Evolutionary conservation across 352 stramenopile species (phyloP).

Genomic region (Pythium phragmiticola): DNA sequence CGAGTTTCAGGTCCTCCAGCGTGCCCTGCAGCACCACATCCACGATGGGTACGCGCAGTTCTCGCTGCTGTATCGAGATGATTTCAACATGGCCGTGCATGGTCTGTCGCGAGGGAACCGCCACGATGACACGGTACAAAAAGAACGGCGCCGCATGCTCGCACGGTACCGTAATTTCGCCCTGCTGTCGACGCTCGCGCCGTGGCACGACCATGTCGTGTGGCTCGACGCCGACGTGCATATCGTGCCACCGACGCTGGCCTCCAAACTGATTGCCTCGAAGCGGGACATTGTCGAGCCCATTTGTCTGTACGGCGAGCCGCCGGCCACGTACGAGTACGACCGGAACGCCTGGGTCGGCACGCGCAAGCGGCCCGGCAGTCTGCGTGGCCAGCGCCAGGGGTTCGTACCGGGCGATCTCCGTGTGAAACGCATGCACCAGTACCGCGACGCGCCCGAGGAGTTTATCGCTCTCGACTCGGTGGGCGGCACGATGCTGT

Average conservation of each 20-base stretch:
- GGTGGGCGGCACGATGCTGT: slow-evolving; percentile 52
- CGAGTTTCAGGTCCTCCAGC: slow-evolving; percentile 32
- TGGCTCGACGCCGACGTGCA: slow-evolving; percentile 46
- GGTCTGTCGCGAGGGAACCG: slow-evolving; percentile 27
- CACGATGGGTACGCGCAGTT: slow-evolving; percentile 27
- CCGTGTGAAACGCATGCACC: slow-evolving; percentile 7
- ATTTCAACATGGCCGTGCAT: slow-evolving; percentile 22
- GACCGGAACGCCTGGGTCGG: slow-evolving; percentile 32
- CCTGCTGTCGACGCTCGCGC: slow-evolving; percentile 32
- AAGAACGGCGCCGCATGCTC: slow-evolving; percentile 35
- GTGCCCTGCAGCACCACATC: slow-evolving; percentile 21
- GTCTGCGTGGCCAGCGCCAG: slow-evolving; percentile 4
- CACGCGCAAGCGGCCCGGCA: slow-evolving; percentile 11
- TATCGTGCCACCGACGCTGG: slow-evolving; percentile 25
- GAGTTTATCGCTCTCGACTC: slow-evolving; percentile 38
- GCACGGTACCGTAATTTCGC: slow-evolving; percentile 48
- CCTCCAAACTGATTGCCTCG: slow-evolving; percentile 36
- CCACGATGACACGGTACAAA: slow-evolving; percentile 30
- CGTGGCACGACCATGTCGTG: slow-evolving; percentile 41
- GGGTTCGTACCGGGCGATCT: slow-evolving; percentile 15
- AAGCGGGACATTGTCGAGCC: slow-evolving; percentile 28
- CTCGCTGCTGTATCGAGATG: slow-evolving; percentile 38
- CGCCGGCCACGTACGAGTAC: slow-evolving; percentile 23
- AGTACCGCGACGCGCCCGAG: slow-evolving; percentile 10
- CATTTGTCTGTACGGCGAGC: slow-evolving; percentile 17